Conservation (phyloP, 805 yeast species). For the Priceomyces fermenticarens region DNA sequence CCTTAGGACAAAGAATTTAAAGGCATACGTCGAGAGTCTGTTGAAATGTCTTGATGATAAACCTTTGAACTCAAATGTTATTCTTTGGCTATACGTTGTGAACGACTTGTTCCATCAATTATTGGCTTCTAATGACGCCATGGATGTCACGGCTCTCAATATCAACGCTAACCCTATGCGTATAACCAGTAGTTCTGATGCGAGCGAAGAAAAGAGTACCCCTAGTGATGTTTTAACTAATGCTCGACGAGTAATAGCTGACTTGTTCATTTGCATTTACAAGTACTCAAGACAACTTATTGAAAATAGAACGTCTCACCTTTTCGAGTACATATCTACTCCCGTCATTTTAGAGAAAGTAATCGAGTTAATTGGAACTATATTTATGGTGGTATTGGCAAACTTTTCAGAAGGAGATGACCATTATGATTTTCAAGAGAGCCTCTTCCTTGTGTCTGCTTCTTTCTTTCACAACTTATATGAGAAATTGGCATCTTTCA, state of each 20-base stretch:
- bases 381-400: no score
- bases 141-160: neutral
- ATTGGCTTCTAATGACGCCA: neutral
- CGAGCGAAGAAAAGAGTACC: neutral
- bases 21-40: slow-evolving; percentile 16
- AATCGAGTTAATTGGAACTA: no score
- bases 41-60: slow-evolving; percentile 9
- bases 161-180: no score
- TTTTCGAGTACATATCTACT: slow-evolving; percentile 4
- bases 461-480: neutral
- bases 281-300: slow-evolving; percentile 2
- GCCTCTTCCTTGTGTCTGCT: neutral
- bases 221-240: no score
- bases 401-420: no score
- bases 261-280: slow-evolving; percentile 7
- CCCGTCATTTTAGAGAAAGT: slow-evolving; percentile 2
- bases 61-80: slow-evolving; percentile 11
- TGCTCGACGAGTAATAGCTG: slow-evolving; percentile 3
- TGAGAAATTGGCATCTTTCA: neutral
- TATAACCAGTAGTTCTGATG: neutral
- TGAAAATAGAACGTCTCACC: neutral
- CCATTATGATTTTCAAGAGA: no score
- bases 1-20: slow-evolving; percentile 13
- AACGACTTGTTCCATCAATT: slow-evolving; percentile 1
- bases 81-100: slow-evolving; percentile 18